Base-by-base conservation (phyloP, 2,329 filamentous ascomycete genomes). In the Leptographium radiaticola region DNA sequence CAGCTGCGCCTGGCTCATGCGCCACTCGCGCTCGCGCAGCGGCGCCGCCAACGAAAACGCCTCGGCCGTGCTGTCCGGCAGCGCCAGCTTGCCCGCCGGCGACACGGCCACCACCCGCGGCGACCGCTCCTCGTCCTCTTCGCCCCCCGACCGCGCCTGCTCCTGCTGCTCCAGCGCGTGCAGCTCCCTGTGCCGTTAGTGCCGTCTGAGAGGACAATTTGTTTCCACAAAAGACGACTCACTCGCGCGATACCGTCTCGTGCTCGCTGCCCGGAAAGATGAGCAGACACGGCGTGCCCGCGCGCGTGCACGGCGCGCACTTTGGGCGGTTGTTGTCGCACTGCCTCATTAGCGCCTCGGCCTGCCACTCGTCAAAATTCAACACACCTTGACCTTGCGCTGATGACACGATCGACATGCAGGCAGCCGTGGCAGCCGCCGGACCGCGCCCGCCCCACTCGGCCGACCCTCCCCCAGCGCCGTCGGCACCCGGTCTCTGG, bases 271-370 rank as follows among this genome's bases (percentile, higher is more conserved):
- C 52, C 36, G 57, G 59, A 13, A 67, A 53, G 6, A 65, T 64
- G 44, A 66, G 52, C 4, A 53, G 33, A 45, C 65, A 68, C 30
- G 59, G 61, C 13, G 56, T 54, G 1, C 57, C 59, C 36, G 57
- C 61, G 31, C 59, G 64, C 13, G 58, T 54, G 49, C 64, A 68
- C 12, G 59, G 55, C 13, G 56, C 57, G 50, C 66, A 67, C 56
- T 59, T 63, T 2, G 66, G 66, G 10, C 64, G 57, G 33, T 50
- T 55, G 52, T 62, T 64, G 50, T 67, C 65, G 44, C 65, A 67
- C 57, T 62, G 52, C 8, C 6, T 13, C 3, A 33, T 43, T 15
- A 34, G 47, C 11, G 5, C 2, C 13, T 33, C 25, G 38, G 18
- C 15, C 20, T 15, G 2, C 18, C 1, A 9, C 8, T 20, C 44